Conservation (phyloP, 805 yeast species). For the Candida patagonica region DNA sequence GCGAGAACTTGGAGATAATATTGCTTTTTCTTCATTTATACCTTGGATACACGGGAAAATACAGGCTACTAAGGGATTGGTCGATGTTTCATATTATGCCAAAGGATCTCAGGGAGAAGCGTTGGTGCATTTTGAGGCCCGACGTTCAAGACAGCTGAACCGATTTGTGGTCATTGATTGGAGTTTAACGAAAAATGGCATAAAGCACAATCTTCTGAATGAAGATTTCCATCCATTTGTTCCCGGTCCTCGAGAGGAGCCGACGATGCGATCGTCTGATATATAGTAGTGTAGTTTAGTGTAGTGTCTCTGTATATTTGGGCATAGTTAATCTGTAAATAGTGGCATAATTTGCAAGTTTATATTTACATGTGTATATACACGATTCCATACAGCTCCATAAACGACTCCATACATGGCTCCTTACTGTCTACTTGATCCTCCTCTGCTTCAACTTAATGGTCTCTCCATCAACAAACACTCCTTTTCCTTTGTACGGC, state of each 20-base stretch:
- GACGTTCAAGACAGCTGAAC: constrained; percentile 48
- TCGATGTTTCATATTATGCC: constrained; percentile 63
- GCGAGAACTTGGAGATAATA: constrained; percentile 60
- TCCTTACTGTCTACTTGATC: constrained; percentile 35
- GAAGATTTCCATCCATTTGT: constrained; percentile 35
- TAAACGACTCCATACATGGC: too few species aligned
- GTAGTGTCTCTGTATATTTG: not conserved
- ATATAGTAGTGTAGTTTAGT: not conserved
- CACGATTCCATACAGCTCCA: not conserved
- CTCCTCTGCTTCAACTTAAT: constrained; percentile 85
- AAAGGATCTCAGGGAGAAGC: constrained; percentile 53
- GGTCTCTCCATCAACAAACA: constrained; percentile 84
- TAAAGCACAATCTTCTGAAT: constrained; percentile 36
- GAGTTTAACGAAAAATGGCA: constrained; percentile 45
- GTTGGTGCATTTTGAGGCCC: constrained; percentile 57
- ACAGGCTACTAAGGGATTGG: constrained; percentile 73
- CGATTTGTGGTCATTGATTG: constrained; percentile 55
- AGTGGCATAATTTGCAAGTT: constrained; percentile 1
- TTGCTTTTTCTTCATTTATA: constrained; percentile 59
- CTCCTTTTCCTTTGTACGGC: constrained; percentile 97
- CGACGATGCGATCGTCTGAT: constrained; percentile 15
- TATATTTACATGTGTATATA: constrained; percentile 1
- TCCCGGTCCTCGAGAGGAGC: constrained; percentile 24
- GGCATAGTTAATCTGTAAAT: not conserved
- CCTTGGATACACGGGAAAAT: constrained; percentile 89